These are phyloP conservation scores for Populus simonii DNA, from an alignment of 345 rosid species.

Conservation along the genomic window DNA sequence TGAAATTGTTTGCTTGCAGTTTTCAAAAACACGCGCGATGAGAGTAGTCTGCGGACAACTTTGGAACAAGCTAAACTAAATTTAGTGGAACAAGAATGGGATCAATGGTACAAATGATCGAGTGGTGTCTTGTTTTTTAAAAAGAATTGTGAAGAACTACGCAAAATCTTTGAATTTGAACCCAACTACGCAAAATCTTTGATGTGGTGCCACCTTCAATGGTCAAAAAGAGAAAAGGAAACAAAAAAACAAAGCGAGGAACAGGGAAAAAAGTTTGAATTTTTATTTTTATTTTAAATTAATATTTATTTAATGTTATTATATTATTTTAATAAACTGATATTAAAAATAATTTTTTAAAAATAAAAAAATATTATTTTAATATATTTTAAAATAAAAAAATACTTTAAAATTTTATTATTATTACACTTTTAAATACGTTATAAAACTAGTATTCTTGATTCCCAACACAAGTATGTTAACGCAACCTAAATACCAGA, in stretches of 20 bases:
- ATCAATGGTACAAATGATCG: background rate
- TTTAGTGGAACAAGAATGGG: background rate
- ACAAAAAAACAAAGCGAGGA: background rate
- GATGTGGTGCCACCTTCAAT: background rate
- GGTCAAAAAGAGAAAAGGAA: background rate
- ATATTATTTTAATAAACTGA: too few relatives aligned
- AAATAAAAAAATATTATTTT: too few relatives aligned
- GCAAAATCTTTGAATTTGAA: background rate
- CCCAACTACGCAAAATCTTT: background rate
- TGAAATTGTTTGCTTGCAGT: background rate
- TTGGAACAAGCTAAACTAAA: background rate
- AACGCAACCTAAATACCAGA: background rate
- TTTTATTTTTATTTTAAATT: too few relatives aligned
- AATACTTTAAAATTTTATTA: too few relatives aligned
- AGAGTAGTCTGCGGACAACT: background rate
- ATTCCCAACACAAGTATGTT: background rate
- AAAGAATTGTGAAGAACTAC: background rate
- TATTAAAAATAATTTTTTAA: too few relatives aligned
- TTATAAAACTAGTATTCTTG: background rate
- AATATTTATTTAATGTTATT: too few relatives aligned
- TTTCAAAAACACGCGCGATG: background rate
- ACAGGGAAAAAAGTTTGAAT: too few relatives aligned
- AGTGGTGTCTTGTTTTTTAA: background rate
- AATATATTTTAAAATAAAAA: too few relatives aligned
- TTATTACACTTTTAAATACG: fast-evolving